A percentile compares a stretch with the other conserved stretches of the same genome.
Conservation (phyloP, 2,329 filamentous ascomycete genomes). For the Colletotrichum theobromicola region DNA sequence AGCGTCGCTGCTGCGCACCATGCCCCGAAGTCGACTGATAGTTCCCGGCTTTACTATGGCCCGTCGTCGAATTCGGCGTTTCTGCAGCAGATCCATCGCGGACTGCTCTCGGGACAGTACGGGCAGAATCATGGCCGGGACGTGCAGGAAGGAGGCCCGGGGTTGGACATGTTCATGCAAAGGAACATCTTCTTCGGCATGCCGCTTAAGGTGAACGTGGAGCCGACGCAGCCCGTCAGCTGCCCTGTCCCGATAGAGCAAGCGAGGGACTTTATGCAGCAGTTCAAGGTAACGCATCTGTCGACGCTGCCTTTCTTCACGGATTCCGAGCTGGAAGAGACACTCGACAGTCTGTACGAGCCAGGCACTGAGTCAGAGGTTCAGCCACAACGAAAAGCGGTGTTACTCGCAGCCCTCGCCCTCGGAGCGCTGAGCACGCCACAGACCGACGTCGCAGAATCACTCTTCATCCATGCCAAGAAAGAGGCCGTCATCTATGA, state of each 20-base stretch:
- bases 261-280: slow-evolving; percentile 22
- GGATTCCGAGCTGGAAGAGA: slow-evolving; percentile 24
- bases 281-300: slow-evolving; percentile 23
- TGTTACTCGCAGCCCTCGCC: slow-evolving; percentile 28
- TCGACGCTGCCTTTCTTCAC: slow-evolving; percentile 25
- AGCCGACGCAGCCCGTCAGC: not conserved
- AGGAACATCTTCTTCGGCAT: slow-evolving; percentile 35
- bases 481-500: slow-evolving; percentile 28
- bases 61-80: slow-evolving; percentile 34
- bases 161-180: slow-evolving; percentile 33
- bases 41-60: slow-evolving; percentile 31
- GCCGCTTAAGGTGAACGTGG: slow-evolving; percentile 23
- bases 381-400: slow-evolving; percentile 26
- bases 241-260: slow-evolving; percentile 19
- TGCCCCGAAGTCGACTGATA: slow-evolving; percentile 24
- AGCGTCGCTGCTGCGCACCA: slow-evolving; percentile 26
- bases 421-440: slow-evolving; percentile 29
- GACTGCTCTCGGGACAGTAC: slow-evolving; percentile 25
- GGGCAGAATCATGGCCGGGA: slow-evolving; percentile 18
- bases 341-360: slow-evolving; percentile 24
- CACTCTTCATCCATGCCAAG: slow-evolving; percentile 29
- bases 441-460: slow-evolving; percentile 28
- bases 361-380: slow-evolving; percentile 1
- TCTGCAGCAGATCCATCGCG: slow-evolving; percentile 32
- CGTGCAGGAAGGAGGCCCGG: slow-evolving; percentile 28